A percentile compares a stretch with the other conserved stretches of the same genome.
Evolutionary conservation across 1,284 basidiomycete genomes (phyloP).

Genomic region (Ustilago hordei): DNA sequence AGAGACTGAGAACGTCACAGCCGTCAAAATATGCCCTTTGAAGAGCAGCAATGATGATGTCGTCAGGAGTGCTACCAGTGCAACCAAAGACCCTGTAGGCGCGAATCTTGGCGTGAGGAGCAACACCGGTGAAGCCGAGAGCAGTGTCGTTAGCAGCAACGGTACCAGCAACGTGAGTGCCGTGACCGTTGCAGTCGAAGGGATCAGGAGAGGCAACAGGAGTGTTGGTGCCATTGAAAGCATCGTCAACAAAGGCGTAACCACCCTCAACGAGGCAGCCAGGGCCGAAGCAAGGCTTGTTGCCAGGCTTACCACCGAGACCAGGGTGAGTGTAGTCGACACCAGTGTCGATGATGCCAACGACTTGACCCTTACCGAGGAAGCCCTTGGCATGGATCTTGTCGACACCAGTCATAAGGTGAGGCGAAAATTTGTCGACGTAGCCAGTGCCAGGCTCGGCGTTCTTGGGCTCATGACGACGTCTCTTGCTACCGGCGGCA

Average conservation of each 20-base stretch:
- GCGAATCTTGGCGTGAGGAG: slow-evolving; percentile 57
- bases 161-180: slow-evolving; percentile 77
- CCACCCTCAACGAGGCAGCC: slow-evolving; percentile 54
- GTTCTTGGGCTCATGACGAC: slow-evolving; percentile 37
- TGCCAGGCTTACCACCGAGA: slow-evolving; percentile 72
- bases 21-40: slow-evolving; percentile 64
- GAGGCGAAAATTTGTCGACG: slow-evolving; percentile 55
- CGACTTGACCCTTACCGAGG: slow-evolving; percentile 73
- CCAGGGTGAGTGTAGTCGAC: slow-evolving; percentile 76
- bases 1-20: slow-evolving; percentile 76
- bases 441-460: slow-evolving; percentile 33
- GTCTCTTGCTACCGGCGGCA: slow-evolving; percentile 23
- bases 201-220: slow-evolving; percentile 70
- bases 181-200: slow-evolving; percentile 68
- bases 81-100: slow-evolving; percentile 71
- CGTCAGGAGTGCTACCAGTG: slow-evolving; percentile 63
- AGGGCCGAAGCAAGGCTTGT: slow-evolving; percentile 53
- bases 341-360: slow-evolving; percentile 73
- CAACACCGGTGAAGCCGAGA: slow-evolving; percentile 58
- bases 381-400: slow-evolving; percentile 74
- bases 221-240: slow-evolving; percentile 66
- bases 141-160: slow-evolving; percentile 74
- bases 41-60: slow-evolving; percentile 70
- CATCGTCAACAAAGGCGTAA: slow-evolving; percentile 65
- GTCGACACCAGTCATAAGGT: slow-evolving; percentile 71